phyloP scores from a whole-genome alignment of 805 yeast genomes.

The Dipodascus geniculatus region DNA sequence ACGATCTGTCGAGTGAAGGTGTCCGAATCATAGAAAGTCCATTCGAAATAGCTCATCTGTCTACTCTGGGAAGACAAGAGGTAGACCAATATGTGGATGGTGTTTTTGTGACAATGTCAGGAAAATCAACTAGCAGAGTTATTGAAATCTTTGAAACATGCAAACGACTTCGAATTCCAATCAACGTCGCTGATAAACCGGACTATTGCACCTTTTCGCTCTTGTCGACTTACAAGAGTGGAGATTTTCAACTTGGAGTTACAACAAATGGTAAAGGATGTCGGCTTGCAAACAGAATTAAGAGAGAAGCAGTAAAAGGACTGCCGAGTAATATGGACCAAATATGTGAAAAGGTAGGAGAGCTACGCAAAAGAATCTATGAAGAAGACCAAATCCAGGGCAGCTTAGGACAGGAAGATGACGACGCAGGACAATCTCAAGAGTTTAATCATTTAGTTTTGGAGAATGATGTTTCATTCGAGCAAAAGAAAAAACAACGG shows the following conservation, averaged over 20 bases:
- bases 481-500: conserved; percentile 41
- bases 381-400: conserved; percentile 34
- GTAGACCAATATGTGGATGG: conserved; percentile 61
- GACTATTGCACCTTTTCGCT: conserved; percentile 65
- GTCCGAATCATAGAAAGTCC: conserved; percentile 18
- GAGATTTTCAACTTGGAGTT: conserved; percentile 70
- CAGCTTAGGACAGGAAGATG: conserved; percentile 46
- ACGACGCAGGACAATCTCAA: conserved; percentile 53
- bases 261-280: conserved; percentile 88
- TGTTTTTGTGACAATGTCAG: conserved; percentile 50
- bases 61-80: conserved; percentile 45
- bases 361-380: conserved; percentile 44
- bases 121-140: conserved; percentile 29
- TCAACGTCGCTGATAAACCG: conserved; percentile 67
- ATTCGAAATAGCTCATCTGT: conserved; percentile 36
- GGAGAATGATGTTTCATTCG: conserved; percentile 30
- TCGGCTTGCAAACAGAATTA: conserved; percentile 67
- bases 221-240: conserved; percentile 57
- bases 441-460: conserved; percentile 49
- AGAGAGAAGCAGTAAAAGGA: conserved; percentile 53
- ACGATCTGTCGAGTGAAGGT: conserved; percentile 21
- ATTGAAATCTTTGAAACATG: conserved; percentile 33
- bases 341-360: conserved; percentile 59
- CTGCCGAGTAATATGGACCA: conserved; percentile 63
- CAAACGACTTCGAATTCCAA: conserved; percentile 56